Evolutionary conservation across 2,329 filamentous ascomycete genomes (phyloP), one percentile per base, ranked within the genome.

Genomic region (Neofusicoccum ribis): DNA sequence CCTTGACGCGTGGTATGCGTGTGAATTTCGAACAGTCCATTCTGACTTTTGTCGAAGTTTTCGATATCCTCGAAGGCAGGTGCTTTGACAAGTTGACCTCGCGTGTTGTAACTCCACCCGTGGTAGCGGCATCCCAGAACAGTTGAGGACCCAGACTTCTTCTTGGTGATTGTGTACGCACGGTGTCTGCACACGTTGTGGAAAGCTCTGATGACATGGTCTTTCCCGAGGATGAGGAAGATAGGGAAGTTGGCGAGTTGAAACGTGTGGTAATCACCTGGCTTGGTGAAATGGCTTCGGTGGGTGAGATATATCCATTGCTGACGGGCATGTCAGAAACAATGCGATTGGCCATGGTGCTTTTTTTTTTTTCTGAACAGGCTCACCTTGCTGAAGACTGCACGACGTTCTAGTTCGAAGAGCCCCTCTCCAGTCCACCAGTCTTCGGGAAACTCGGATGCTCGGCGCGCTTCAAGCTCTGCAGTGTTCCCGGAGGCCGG

Each of bases 351-450:
- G 41, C 9, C 46, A 20, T 9, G 5, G 27, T 36, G 41, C 23
- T 46, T 27, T 37, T 23, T 12, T 17, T 17, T 37, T 23, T 20
- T 23, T 37, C 39, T 1, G 27, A 5, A 31, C 27, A 17, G 46
- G 27, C 49, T 51, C 74, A 79, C 81, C 71, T 82, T 82, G 68
- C 78, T 80, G 70, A 84, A 83, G 34, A 85, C 78, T 0, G 81
- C 80, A 37, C 83, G 79, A 60, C 77, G 76, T 69, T 85, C 83
- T 4, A 85, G 74, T 39, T 80, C 75, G 64, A 81, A 84, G 49
- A 80, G 74, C 31, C 79, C 76, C 12, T 74, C 74, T 36, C 78
- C 78, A 23, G 74, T 79, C 54, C 74, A 78, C 77, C 77, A 79
- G 61, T 73, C 74, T 8, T 72, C 71, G 43, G 80, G 80, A 43